phyloP scores from a whole-genome alignment of 352 stramenopile genomes.

The Phytophthora sansomeana region DNA sequence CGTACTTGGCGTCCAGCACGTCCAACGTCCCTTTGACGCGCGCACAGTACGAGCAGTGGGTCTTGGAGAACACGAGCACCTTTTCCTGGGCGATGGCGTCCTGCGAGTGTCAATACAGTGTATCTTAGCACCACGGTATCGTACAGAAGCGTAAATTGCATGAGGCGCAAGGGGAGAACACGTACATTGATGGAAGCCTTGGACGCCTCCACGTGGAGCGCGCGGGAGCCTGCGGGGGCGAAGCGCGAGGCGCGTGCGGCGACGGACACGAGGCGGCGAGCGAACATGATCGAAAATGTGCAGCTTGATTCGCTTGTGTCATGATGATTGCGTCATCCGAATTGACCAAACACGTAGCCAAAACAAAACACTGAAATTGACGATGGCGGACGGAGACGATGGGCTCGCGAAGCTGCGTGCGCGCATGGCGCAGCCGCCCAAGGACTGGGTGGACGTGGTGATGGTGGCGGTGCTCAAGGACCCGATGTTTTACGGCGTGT shows the following conservation, averaged over 20 bases:
- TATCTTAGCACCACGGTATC: not conserved
- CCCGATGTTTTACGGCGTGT: constrained; percentile 63
- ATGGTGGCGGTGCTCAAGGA: constrained; percentile 69
- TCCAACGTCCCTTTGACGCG: constrained; percentile 91
- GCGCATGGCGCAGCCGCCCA: constrained; percentile 58
- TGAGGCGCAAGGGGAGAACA: not conserved
- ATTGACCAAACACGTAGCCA: too few relatives aligned
- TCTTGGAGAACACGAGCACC: constrained; percentile 96
- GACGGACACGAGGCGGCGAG: constrained; percentile 29
- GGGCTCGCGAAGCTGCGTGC: constrained; percentile 44
- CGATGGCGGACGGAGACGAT: constrained; percentile 24
- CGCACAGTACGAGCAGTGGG: constrained; percentile 94
- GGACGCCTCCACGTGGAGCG: constrained; percentile 69
- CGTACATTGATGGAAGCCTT: constrained; percentile 65
- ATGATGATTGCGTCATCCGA: not conserved
- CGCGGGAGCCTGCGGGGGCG: constrained; percentile 26
- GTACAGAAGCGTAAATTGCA: not conserved
- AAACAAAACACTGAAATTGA: not conserved
- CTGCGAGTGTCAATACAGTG: constrained; percentile 30
- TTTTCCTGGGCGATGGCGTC: constrained; percentile 69
- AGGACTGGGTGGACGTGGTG: constrained; percentile 72
- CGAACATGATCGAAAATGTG: constrained; percentile 21
- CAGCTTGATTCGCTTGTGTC: not conserved
- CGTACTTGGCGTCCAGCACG: constrained; percentile 67
- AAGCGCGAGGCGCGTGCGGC: constrained; percentile 25